phyloP scores from a whole-genome alignment of 176 grass and related monocot genomes.

The Oryza meridionalis region DNA sequence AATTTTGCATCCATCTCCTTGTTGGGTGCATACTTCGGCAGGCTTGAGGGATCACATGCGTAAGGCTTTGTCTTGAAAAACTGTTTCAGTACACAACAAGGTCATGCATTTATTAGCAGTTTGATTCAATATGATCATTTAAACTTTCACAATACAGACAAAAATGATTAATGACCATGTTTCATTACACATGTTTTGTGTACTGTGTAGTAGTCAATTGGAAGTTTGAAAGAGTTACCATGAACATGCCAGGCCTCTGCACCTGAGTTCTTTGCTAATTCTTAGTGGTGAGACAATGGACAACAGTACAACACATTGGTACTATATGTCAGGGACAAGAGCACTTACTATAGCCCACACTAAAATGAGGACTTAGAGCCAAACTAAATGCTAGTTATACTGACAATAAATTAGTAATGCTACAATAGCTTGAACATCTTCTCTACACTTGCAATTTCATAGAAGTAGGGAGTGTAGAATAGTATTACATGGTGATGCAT shows the following conservation, averaged over 20 bases:
- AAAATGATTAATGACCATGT: neutral
- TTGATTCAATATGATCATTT: constrained; percentile 1
- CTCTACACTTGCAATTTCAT: neutral
- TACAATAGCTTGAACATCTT: neutral
- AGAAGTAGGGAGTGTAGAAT: constrained; percentile 6
- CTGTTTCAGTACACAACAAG: constrained; percentile 42
- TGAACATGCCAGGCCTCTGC: neutral
- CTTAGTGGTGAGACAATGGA: neutral
- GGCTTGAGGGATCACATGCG: constrained; percentile 68
- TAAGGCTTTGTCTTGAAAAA: constrained; percentile 78
- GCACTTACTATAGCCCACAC: neutral
- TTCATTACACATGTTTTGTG: neutral
- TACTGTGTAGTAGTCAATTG: neutral
- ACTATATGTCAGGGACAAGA: neutral
- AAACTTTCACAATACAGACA: constrained; percentile 10
- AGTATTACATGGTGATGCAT: constrained; percentile 18
- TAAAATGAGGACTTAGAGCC: neutral
- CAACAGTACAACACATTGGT: neutral
- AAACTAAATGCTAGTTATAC: constrained; percentile 1
- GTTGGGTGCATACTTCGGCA: constrained; percentile 76
- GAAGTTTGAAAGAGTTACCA: neutral
- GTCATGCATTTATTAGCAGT: neutral
- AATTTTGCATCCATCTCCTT: constrained; percentile 81
- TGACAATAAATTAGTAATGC: neutral
- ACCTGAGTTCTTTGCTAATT: neutral